Percentiles rank a stretch among this genome's conserved stretches.
Evolutionary conservation across 192 early-diverging fungal genomes (phyloP).

Genomic region (Umbelopsis sp.): DNA sequence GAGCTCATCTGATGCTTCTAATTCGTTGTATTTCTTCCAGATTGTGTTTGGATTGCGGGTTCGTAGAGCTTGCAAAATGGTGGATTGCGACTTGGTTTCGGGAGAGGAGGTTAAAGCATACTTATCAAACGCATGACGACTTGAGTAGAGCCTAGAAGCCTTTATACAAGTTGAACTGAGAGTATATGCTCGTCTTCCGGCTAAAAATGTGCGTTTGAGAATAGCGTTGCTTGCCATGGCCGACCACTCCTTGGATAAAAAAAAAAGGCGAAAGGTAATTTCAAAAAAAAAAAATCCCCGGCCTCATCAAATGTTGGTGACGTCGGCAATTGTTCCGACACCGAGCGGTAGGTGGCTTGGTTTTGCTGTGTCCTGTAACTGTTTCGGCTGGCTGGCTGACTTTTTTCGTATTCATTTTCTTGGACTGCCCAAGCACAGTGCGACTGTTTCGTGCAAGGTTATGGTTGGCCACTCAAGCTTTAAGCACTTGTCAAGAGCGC

Average conservation of each 20-base stretch:
- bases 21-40: slow-evolving; percentile 32
- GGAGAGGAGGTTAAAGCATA: background rate
- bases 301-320: too few species aligned
- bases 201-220: background rate
- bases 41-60: slow-evolving; percentile 24
- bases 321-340: too few species aligned
- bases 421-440: background rate
- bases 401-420: background rate
- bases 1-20: slow-evolving; percentile 25
- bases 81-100: background rate
- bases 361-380: too few species aligned
- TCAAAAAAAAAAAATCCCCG: too few species aligned
- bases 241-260: background rate
- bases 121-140: background rate
- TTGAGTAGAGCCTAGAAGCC: background rate
- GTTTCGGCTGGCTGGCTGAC: too few species aligned
- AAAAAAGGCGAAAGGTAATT: too few species aligned
- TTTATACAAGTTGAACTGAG: background rate
- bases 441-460: background rate
- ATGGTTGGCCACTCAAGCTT: background rate
- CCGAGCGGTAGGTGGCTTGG: too few species aligned
- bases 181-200: background rate
- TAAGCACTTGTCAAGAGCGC: background rate
- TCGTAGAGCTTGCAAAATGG: slow-evolving; percentile 18
- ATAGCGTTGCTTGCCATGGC: background rate